Percentiles rank a stretch among this genome's conserved stretches.
phyloP scores from a whole-genome alignment of 2,329 filamentous ascomycete species.

The Aureobasidium mangrovei region DNA sequence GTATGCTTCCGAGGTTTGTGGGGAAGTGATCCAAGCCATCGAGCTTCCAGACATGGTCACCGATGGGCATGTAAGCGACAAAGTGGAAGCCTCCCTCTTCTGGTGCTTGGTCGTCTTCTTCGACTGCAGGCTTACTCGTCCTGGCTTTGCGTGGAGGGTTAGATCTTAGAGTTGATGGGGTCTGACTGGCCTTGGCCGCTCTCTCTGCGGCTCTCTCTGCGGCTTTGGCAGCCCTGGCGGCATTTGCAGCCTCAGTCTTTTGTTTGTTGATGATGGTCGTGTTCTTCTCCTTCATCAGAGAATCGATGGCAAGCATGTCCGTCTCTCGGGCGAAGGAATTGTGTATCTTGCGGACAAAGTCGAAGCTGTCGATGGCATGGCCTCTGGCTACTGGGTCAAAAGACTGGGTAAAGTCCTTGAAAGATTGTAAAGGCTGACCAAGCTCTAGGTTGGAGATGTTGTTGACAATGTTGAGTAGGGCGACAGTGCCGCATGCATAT shows the following conservation, averaged over 20 bases:
- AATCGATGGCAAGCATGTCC: conserved; percentile 65
- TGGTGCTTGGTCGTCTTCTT: conserved; percentile 29
- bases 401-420: conserved; percentile 61
- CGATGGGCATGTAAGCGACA: conserved; percentile 73
- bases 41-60: conserved; percentile 74
- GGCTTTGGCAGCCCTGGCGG: conserved; percentile 22
- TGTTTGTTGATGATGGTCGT: conserved; percentile 28
- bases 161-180: conserved; percentile 4
- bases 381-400: conserved; percentile 68
- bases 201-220: conserved; percentile 15
- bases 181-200: conserved; percentile 8
- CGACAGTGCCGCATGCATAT: conserved; percentile 88
- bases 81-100: conserved; percentile 72
- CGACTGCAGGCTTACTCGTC: conserved; percentile 25
- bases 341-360: conserved; percentile 71
- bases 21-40: conserved; percentile 74
- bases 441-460: conserved; percentile 61
- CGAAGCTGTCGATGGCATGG: conserved; percentile 62
- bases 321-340: conserved; percentile 80
- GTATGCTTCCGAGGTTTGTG: conserved; percentile 48
- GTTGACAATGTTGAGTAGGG: conserved; percentile 87
- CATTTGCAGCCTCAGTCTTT: conserved; percentile 24
- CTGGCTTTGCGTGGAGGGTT: conserved; percentile 16
- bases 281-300: conserved; percentile 50
- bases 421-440: conserved; percentile 59